Conservation (phyloP, 176 grass and related monocot species). For the Tillandsia leiboldiana region DNA sequence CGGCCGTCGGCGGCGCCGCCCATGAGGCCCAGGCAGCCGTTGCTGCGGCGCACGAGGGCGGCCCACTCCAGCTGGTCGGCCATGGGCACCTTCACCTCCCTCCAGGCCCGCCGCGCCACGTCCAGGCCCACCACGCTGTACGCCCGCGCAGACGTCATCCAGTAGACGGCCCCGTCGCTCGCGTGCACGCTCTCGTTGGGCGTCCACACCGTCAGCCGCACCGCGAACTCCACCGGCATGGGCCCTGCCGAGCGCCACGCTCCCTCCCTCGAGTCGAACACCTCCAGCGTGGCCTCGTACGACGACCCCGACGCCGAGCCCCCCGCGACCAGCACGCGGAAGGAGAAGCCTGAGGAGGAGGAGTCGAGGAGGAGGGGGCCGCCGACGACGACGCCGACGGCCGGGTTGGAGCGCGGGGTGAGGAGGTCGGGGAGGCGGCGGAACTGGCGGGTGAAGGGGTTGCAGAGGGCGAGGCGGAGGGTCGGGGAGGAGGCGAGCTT, state of each 20-base stretch:
- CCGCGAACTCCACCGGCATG: conserved; percentile 35
- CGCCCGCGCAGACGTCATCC: conserved; percentile 41
- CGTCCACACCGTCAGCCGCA: conserved; percentile 43
- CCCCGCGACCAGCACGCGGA: conserved; percentile 27
- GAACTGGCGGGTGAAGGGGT: conserved; percentile 35
- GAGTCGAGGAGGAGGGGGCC: neutral
- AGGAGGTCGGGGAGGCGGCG: conserved; percentile 16
- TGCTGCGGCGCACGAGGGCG: conserved; percentile 20
- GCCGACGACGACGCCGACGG: conserved; percentile 18
- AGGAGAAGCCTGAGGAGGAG: conserved; percentile 4
- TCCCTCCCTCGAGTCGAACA: conserved; percentile 21
- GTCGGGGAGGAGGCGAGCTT: conserved; percentile 13
- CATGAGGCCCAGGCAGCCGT: conserved; percentile 24
- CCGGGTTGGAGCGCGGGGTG: conserved; percentile 25
- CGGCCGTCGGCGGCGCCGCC: conserved; percentile 13
- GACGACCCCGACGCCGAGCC: conserved; percentile 17
- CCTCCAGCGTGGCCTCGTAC: conserved; percentile 30
- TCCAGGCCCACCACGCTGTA: conserved; percentile 38
- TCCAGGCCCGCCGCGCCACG: conserved; percentile 26
- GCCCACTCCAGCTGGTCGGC: conserved; percentile 30
- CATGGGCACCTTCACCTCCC: conserved; percentile 38
- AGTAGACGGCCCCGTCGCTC: conserved; percentile 20
- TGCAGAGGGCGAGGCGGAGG: conserved; percentile 25
- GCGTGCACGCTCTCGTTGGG: conserved; percentile 36
- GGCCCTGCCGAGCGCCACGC: conserved; percentile 17